Evolutionary conservation across 768 basidiomycete genomes (phyloP).

Genomic region (Pleurotus salmoneostramineus): DNA sequence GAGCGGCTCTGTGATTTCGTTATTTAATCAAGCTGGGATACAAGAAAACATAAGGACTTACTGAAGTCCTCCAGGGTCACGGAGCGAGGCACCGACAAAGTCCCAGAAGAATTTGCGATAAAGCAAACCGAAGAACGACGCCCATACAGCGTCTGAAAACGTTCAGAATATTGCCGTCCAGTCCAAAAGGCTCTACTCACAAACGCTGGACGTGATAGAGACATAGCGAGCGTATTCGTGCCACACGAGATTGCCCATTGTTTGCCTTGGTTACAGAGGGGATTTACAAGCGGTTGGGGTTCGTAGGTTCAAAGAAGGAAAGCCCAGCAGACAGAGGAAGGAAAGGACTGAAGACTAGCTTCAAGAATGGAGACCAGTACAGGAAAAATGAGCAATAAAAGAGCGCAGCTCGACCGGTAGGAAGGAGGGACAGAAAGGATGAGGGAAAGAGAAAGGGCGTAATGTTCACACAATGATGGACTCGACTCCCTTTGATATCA

Average conservation of each 20-base stretch:
- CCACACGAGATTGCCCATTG: conserved; percentile 83
- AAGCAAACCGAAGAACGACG: conserved; percentile 72
- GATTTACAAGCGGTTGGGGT: conserved; percentile 9
- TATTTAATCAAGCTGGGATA: neutral
- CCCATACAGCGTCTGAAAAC: conserved; percentile 70
- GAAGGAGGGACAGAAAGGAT: conserved; percentile 17
- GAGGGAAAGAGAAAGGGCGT: conserved; percentile 3
- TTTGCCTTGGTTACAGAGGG: conserved; percentile 14
- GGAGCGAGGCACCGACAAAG: conserved; percentile 78
- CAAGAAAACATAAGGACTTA: conserved; percentile 31
- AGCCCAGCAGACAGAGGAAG: conserved; percentile 13
- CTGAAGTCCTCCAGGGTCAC: conserved; percentile 79
- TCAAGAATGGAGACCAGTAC: conserved; percentile 27
- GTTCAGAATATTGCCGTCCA: conserved; percentile 9
- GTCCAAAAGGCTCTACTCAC: conserved; percentile 45
- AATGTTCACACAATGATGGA: neutral
- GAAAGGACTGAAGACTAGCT: conserved; percentile 35
- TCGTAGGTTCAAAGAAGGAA: conserved; percentile 12
- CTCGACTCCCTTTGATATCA: neutral
- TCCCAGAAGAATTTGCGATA: conserved; percentile 98
- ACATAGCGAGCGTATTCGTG: conserved; percentile 71
- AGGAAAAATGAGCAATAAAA: conserved; percentile 16
- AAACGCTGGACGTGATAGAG: conserved; percentile 64
- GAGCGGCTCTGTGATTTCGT: conserved; percentile 45
- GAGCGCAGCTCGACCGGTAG: conserved; percentile 28